phyloP scores from a whole-genome alignment of 805 yeast species.

The Kluyveromyces nonfermentans region DNA sequence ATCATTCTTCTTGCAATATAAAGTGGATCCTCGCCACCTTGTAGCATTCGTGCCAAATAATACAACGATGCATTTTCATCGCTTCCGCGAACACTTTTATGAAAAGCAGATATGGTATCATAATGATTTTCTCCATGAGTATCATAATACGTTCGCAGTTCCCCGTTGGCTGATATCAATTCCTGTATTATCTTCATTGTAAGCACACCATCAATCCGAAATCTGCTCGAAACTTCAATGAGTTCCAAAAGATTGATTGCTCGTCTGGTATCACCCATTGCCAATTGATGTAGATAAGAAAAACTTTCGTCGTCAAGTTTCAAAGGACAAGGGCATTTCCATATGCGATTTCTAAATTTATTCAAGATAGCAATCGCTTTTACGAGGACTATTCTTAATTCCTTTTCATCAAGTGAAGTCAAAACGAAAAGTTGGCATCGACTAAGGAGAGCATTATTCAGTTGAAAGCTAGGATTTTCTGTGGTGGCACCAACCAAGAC shows the following conservation, averaged over 20 bases:
- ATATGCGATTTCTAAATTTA: slow-evolving; percentile 45
- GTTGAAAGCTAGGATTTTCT: slow-evolving; percentile 80
- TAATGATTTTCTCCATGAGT: slow-evolving; percentile 86
- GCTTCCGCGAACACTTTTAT: slow-evolving; percentile 83
- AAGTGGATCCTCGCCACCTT: slow-evolving; percentile 90
- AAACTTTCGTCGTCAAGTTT: slow-evolving; percentile 48
- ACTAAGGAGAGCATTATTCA: slow-evolving; percentile 74
- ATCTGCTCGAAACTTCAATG: slow-evolving; percentile 61
- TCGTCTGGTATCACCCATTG: slow-evolving; percentile 84
- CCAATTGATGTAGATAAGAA: slow-evolving; percentile 58
- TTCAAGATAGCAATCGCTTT: slow-evolving; percentile 55
- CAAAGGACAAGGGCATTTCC: slow-evolving; percentile 32
- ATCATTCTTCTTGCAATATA: slow-evolving; percentile 88
- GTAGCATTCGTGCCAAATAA: slow-evolving; percentile 79
- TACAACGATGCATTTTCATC: slow-evolving; percentile 85
- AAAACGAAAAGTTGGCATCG: slow-evolving; percentile 76
- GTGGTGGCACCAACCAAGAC: slow-evolving; percentile 94
- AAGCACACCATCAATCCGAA: slow-evolving; percentile 22
- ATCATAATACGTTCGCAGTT: slow-evolving; percentile 45
- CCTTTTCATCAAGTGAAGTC: slow-evolving; percentile 39
- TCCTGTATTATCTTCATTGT: neutral
- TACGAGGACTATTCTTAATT: slow-evolving; percentile 43
- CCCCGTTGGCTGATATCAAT: slow-evolving; percentile 1
- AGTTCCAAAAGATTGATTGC: slow-evolving; percentile 77
- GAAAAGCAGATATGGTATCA: slow-evolving; percentile 93